Base-by-base conservation (phyloP, 768 basidiomycete species). In the Collybiopsis confluens region DNA sequence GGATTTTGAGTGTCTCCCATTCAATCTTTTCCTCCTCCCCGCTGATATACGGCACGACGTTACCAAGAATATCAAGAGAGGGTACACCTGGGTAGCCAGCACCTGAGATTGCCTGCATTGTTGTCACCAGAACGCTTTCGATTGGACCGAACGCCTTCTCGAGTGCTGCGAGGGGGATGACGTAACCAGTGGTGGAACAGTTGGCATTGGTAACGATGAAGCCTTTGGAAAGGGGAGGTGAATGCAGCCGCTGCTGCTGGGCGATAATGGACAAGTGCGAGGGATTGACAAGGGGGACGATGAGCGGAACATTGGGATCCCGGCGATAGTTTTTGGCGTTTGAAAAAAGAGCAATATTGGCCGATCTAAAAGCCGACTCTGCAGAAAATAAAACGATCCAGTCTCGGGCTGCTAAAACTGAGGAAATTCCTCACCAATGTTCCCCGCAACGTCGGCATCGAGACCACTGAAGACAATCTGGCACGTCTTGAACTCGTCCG, bases 201-300 rank as follows among this genome's bases (percentile, higher is more conserved):
- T 98, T 99, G 60, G 97, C 97, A 68, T 99, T 99, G 54, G 94
- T 95, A 57, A 99, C 87, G 68, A 99, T 95, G 76, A 92, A 98
- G 2, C 97, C 97, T 59, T 82, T 84, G 63, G 79, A 80, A 30
- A 88, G 79, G 0, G 82, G 82, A 18, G 83, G 88, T 2, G 75
- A 70, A 59, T 90, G 86, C 15, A 81, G 72, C 2, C 82, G 61
- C 48, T 76, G 90, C 69, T 99, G 97, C 62, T 93, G 88, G 0
- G 80, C 76, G 62, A 99, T 76, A 60, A 98, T 90, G 59, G 82
- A 73, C 26, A 98, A 72, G 67, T 99, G 97, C 3, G 74, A 75
- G 1, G 91, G 77, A 73, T 99, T 99, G 61, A 96, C 95, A 61
- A 97, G 86, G 11, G 97, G 97, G 2, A 99, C 97, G 70, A 98